phyloP scores from a whole-genome alignment of 164 flowering plant species.

The Magnolia kwangsiensis region DNA sequence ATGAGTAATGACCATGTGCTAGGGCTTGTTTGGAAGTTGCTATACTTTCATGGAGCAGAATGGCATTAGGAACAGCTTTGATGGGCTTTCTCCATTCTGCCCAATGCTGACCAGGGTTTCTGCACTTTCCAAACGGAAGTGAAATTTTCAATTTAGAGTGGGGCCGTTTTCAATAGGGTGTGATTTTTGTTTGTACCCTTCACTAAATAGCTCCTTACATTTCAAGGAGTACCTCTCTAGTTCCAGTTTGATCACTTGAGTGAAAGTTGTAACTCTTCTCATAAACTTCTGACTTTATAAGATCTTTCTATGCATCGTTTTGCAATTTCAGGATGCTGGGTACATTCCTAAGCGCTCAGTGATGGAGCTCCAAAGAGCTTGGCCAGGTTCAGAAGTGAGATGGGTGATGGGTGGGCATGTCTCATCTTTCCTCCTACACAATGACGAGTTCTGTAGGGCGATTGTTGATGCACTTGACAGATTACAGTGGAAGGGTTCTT shows the following conservation, averaged over 20 bases:
- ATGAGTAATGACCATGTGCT: no score
- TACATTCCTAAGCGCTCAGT: constrained; percentile 94
- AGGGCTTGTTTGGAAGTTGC: no score
- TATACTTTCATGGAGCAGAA: no score
- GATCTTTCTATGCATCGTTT: background rate
- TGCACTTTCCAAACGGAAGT: no score
- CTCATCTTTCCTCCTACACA: constrained; percentile 90
- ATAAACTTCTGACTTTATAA: background rate
- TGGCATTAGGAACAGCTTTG: no score
- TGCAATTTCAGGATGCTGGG: constrained; percentile 76
- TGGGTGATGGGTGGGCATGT: constrained; percentile 99
- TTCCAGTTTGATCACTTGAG: background rate
- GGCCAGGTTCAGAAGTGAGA: constrained; percentile 99
- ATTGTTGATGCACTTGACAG: constrained; percentile 80
- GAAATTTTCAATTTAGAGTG: background rate
- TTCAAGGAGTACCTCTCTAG: background rate
- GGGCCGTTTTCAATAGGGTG: background rate
- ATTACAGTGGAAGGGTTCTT: constrained; percentile 63
- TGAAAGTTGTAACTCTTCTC: background rate
- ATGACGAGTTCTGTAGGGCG: constrained; percentile 74
- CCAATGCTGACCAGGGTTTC: no score
- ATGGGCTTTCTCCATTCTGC: no score
- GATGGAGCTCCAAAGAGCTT: constrained; percentile 82
- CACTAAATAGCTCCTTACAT: background rate
- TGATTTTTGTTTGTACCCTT: background rate